phyloP scores from a whole-genome alignment of 164 flowering plant genomes.

The Umbellularia californica region DNA sequence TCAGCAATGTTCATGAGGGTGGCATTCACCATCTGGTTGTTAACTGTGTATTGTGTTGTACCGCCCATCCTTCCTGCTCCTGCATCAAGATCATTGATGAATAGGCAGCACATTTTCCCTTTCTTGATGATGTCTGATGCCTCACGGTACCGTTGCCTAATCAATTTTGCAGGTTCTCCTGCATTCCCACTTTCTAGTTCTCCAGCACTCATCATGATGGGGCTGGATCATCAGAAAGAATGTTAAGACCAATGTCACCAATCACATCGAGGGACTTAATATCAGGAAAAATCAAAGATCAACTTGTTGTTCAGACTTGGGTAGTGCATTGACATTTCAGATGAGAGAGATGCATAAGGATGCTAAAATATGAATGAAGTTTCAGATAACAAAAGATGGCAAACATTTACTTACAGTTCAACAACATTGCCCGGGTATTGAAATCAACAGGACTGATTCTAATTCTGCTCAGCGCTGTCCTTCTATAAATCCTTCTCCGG shows the following conservation, averaged over 20 bases:
- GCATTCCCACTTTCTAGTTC: slow-evolving; percentile 48
- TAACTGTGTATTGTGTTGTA: slow-evolving; percentile 54
- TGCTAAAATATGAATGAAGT: too few species aligned
- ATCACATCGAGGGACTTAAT: too few species aligned
- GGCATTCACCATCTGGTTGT: slow-evolving; percentile 58
- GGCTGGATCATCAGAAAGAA: slow-evolving; percentile 19
- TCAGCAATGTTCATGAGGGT: slow-evolving; percentile 59
- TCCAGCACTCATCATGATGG: slow-evolving; percentile 52
- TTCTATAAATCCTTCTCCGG: too few species aligned
- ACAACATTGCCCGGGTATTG: too few species aligned
- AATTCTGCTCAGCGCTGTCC: too few species aligned
- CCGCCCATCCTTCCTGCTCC: slow-evolving; percentile 51
- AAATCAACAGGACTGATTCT: too few species aligned
- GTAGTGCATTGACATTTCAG: too few species aligned
- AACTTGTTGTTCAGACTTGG: too few species aligned
- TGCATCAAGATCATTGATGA: slow-evolving; percentile 52
- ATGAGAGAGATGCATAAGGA: too few species aligned
- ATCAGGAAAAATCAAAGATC: too few species aligned
- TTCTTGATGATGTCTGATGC: slow-evolving; percentile 42
- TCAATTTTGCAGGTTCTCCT: slow-evolving; percentile 44
- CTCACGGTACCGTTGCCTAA: slow-evolving; percentile 48
- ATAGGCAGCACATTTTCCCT: slow-evolving; percentile 47
- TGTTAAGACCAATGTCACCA: background rate
- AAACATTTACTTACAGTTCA: too few species aligned
- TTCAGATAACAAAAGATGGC: too few species aligned